These are phyloP conservation scores for Pelargonium exstipulatum DNA, from an alignment of 441 rosid species.

Conservation along the genomic window DNA sequence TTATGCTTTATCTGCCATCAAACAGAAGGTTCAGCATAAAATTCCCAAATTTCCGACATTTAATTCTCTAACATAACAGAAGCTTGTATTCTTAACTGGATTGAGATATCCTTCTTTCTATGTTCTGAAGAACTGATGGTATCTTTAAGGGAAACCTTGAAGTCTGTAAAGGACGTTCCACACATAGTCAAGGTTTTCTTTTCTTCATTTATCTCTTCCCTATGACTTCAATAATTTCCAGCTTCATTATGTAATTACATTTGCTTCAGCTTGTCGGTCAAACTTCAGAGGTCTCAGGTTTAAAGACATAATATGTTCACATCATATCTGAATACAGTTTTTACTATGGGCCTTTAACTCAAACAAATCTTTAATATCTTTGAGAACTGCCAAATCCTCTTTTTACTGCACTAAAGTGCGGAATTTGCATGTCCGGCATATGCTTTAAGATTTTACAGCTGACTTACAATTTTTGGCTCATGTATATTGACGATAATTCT, in stretches of 20 bases:
- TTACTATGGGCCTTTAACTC: background rate
- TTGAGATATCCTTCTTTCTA: slow-evolving; percentile 78
- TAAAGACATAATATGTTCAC: background rate
- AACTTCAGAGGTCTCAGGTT: background rate
- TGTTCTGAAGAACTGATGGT: slow-evolving; percentile 70
- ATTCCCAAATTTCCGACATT: slow-evolving; percentile 1
- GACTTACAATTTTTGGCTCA: background rate
- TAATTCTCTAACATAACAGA: slow-evolving; percentile 14
- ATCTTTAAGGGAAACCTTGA: slow-evolving; percentile 76
- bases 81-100: slow-evolving; percentile 35
- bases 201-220: slow-evolving; percentile 13
- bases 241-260: background rate
- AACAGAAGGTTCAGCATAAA: background rate
- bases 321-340: background rate
- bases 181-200: slow-evolving; percentile 62
- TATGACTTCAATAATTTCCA: slow-evolving; percentile 1
- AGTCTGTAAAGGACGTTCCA: slow-evolving; percentile 80
- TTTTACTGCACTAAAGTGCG: slow-evolving; percentile 12
- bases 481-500: slow-evolving; percentile 3
- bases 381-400: background rate
- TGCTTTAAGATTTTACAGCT: slow-evolving; percentile 13
- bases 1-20: background rate
- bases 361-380: slow-evolving; percentile 6
- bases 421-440: slow-evolving; percentile 2
- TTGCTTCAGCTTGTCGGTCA: background rate